phyloP scores from a whole-genome alignment of 495 filamentous ascomycete species.

The Penicillium mononematosum region DNA sequence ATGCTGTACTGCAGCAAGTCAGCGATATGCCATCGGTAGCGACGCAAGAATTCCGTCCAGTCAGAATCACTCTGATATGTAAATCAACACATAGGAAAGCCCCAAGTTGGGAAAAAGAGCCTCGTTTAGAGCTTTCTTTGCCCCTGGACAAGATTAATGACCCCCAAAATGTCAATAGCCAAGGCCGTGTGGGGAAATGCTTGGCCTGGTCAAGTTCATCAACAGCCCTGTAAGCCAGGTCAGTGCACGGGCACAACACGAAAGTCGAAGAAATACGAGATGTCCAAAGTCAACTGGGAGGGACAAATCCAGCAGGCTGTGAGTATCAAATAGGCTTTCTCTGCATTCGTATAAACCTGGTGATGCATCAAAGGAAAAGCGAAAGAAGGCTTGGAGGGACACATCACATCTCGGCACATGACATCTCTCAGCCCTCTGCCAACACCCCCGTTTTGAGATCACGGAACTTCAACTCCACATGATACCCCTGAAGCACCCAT shows the following conservation, averaged over 20 bases:
- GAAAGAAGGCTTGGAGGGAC: neutral
- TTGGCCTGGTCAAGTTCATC: neutral
- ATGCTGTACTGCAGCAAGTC: too few species aligned
- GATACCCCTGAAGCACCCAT: slow-evolving; percentile 15
- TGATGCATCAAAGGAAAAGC: neutral
- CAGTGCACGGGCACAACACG: neutral
- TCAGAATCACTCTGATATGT: too few species aligned
- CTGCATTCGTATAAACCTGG: neutral
- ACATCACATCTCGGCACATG: neutral
- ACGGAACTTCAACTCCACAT: neutral
- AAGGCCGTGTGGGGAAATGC: neutral
- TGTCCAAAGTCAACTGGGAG: too few species aligned
- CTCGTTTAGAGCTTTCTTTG: too few species aligned
- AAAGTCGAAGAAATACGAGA: neutral
- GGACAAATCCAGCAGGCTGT: neutral
- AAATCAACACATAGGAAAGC: too few species aligned
- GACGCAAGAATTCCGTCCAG: too few species aligned
- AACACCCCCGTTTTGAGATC: neutral
- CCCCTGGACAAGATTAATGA: too few species aligned
- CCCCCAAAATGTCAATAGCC: neutral
- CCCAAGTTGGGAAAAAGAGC: too few species aligned
- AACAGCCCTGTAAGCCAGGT: neutral
- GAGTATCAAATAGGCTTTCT: neutral
- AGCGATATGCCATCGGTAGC: too few species aligned
- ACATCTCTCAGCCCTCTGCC: neutral